Conservation (phyloP, 768 basidiomycete genomes). For the Cystobasidium ongulense region DNA sequence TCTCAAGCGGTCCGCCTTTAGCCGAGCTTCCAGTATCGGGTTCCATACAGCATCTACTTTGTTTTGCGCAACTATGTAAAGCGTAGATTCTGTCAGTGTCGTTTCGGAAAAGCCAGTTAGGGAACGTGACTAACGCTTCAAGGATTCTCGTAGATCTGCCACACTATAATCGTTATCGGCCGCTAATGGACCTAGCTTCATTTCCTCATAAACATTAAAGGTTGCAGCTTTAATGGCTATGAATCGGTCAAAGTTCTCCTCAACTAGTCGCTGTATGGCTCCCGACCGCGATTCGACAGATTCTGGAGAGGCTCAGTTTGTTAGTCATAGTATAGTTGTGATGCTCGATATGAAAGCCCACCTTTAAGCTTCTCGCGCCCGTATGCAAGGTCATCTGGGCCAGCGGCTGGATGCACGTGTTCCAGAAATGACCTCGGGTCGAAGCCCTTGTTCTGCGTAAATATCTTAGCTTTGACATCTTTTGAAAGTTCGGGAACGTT, state of each 20-base stretch:
- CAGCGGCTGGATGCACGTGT: constrained; percentile 84
- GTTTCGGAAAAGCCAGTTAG: neutral
- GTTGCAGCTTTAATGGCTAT: constrained; percentile 94
- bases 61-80: constrained; percentile 63
- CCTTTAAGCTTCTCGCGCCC: constrained; percentile 52
- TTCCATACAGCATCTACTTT: constrained; percentile 94
- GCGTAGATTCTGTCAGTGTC: neutral
- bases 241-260: constrained; percentile 96
- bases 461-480: constrained; percentile 56
- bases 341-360: neutral
- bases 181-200: constrained; percentile 78
- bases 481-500: constrained; percentile 26
- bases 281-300: constrained; percentile 86
- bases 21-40: constrained; percentile 87
- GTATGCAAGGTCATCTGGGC: constrained; percentile 76
- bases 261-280: constrained; percentile 87
- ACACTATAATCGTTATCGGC: constrained; percentile 72
- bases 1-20: constrained; percentile 84
- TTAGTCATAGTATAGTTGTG: neutral
- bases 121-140: constrained; percentile 62
- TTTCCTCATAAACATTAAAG: constrained; percentile 85
- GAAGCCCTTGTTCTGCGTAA: constrained; percentile 86
- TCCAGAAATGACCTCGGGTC: constrained; percentile 91
- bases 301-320: constrained; percentile 46
- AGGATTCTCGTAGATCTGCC: constrained; percentile 66